Evolutionary conservation across 2,329 filamentous ascomycete species (phyloP), one percentile per base, ranked within the genome.

Genomic region (Fusarium chuoi): DNA sequence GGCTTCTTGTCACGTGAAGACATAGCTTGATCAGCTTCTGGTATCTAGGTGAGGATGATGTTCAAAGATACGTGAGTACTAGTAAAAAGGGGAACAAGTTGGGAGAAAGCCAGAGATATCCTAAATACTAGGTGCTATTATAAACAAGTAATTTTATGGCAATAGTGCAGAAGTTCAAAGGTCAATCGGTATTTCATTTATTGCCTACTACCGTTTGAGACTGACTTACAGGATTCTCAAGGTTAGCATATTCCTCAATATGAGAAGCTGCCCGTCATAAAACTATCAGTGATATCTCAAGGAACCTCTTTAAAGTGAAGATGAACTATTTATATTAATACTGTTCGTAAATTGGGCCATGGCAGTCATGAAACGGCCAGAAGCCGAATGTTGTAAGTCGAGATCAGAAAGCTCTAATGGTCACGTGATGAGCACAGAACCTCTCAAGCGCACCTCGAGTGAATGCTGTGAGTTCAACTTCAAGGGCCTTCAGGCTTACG

Each of bases 1-100:
- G 73, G 68, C 62, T 24, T 36, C 10, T 15, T 39, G 62, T 79
- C 79, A 80, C 79, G 79, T 81, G 80, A 78, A 77, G 57, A 56
- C 24, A 70, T 39, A 62, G 54, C 55, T 65, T 28, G 35, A 38
- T 54, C 49, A 54, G 35, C 51, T 39, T 39, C 35, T 28, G 22
- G 20, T 49, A 24, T 18, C 28, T 17, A 28, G 30, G 15, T 12
- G 30, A 33, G 33, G 33, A 38, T 54, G 20, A 39, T 39, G 24
- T 22, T 26, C 39, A 28, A 14, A 55, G 51, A 20, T 35, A 49
- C 6, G 12, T 51, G 30, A 35, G 48, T 51, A 10, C 30, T 11
- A 51, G 22, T 35, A 30, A 24, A 51, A 20, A 55, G 35, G 35
- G 15, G 35, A 41, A n/a, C 6, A 20, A 14, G 20, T 30, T 28